Evolutionary conservation across 257 asterid species (phyloP), one percentile per base, ranked within the genome.

Genomic region (Perilla frutescens): DNA sequence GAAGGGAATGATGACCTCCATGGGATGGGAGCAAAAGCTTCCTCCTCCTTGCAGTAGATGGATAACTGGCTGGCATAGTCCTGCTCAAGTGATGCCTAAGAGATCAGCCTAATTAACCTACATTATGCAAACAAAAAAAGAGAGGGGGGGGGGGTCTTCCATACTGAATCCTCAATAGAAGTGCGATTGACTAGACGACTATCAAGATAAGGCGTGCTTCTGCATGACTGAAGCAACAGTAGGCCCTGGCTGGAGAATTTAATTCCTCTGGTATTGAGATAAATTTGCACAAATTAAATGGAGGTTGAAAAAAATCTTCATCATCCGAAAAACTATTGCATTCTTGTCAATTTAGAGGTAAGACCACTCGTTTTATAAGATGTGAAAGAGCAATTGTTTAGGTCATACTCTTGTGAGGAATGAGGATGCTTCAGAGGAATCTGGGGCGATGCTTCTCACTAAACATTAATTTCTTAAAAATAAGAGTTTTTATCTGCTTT

Each of bases 211-310:
- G 26, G 20, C 44, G 53, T 48, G 31, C 13, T 65, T 34, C 13
- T 37, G 20, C 59, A 58, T 66, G 54, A 34, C 34, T 62, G 57
- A 34, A 9, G 40, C 51, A 31, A 58, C n/a, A 3, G 47, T 62
- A 43, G 67, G 44, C 62, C 48, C 76, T 66, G 47, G 60, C 64
- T 66, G 37, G 63, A 20, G 13, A 59, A 9, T 48, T 37, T 43
- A 59, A 31, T 48, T 70, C 62, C 26, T 61, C 43, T 60, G 26
- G 47, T 58, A 43, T 41, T 39, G 41, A 15, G 44, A 59, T 59
- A 44, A 66, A 51, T 6, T 59, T 41, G 20, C 3, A 8, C 67
- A 57, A 45, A 70, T 31, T 44, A 70, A 41, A 37, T 31, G 56
- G 37, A 51, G 37, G 56, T 73, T 63, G 39, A 59, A 14, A 56